These are phyloP conservation scores for Trichoderma sp. DNA, from an alignment of 2,329 filamentous ascomycete species.

Conservation along the genomic window DNA sequence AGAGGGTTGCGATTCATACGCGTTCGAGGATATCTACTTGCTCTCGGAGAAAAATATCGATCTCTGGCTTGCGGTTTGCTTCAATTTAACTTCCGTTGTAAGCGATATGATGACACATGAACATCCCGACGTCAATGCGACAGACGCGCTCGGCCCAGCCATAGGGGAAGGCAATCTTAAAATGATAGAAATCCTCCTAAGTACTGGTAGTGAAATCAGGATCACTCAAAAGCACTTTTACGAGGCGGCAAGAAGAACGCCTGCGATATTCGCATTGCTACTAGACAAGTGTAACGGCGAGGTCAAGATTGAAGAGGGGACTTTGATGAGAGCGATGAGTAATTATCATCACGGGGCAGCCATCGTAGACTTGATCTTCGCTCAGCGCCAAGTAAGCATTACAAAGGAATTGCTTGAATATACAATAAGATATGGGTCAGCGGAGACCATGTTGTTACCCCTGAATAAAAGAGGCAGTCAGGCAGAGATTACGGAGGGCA, in stretches of 20 bases:
- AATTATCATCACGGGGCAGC: not conserved
- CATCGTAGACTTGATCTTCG: not conserved
- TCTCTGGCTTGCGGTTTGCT: constrained; percentile 17
- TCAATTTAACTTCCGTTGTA: constrained; percentile 10
- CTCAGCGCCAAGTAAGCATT: not conserved
- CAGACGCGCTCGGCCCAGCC: not conserved
- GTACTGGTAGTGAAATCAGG: not conserved
- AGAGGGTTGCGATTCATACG: not conserved
- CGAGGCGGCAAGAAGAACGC: not conserved
- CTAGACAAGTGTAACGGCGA: not conserved
- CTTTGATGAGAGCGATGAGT: not conserved
- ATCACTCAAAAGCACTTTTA: fast-evolving
- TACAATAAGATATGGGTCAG: not conserved
- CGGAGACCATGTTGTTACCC: not conserved
- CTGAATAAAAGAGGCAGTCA: not conserved
- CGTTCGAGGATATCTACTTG: too few species aligned
- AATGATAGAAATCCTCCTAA: not conserved
- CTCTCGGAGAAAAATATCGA: too few species aligned
- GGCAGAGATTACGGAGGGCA: not conserved
- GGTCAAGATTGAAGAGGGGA: not conserved
- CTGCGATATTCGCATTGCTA: not conserved
- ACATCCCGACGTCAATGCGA: not conserved
- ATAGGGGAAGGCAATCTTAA: not conserved
- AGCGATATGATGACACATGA: not conserved
- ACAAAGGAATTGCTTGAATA: not conserved